Evolutionary conservation across 805 yeast species (phyloP).

Genomic region (Henningerozyma blattae): DNA sequence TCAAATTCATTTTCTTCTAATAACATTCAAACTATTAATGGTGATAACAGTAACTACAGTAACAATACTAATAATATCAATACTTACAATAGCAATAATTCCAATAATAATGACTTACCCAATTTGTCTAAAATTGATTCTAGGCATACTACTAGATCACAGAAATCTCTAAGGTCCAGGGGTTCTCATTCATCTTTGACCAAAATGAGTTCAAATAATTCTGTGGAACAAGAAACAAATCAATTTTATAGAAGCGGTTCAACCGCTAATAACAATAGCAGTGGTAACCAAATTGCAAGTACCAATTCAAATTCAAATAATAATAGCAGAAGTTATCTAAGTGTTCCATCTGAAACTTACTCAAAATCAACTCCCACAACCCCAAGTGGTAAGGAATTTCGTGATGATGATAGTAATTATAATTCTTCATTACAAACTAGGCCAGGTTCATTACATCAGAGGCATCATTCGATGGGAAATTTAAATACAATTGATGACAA

Average conservation of each 20-base stretch:
- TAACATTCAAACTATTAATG: not conserved
- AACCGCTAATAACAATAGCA: constrained; percentile 1
- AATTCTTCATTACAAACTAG: constrained; percentile 3
- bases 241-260: not conserved
- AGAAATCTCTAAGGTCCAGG: not conserved
- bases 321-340: not conserved
- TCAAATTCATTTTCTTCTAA: constrained; percentile 2
- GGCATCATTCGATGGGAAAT: not conserved
- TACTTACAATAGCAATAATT: too few species aligned
- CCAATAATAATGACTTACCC: not conserved
- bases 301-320: not conserved
- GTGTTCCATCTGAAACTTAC: not conserved
- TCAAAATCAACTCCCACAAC: not conserved
- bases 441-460: constrained; percentile 4
- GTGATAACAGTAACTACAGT: too few species aligned
- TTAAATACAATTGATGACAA: not conserved
- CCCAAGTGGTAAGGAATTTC: not conserved
- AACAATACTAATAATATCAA: too few species aligned
- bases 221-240: too few species aligned
- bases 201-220: constrained; percentile 2
- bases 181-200: constrained; percentile 2
- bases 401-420: not conserved
- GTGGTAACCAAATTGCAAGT: constrained; percentile 1
- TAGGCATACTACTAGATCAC: not conserved
- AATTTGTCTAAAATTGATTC: not conserved